phyloP scores from a whole-genome alignment of 2,329 filamentous ascomycete species.

The Colletotrichum lupini region DNA sequence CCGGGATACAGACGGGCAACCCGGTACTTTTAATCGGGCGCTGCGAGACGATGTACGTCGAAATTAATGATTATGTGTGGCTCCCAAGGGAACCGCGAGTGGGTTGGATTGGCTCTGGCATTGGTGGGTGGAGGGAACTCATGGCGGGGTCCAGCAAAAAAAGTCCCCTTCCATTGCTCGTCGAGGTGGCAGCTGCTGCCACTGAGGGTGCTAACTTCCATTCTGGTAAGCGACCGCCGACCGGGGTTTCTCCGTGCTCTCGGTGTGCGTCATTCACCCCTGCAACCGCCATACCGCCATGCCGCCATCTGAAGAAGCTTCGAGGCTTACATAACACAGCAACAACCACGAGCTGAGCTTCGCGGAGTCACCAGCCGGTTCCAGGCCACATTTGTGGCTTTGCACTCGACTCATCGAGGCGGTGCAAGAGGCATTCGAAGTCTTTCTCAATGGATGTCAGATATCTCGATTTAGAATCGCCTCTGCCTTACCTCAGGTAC shows the following conservation, averaged over 20 bases:
- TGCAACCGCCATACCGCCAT: not conserved
- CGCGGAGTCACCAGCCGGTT: not conserved
- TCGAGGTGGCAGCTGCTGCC: not conserved
- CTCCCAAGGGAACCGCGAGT: slow-evolving; percentile 14
- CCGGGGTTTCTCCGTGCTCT: slow-evolving; percentile 29
- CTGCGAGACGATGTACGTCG: slow-evolving; percentile 24
- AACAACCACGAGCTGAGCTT: not conserved
- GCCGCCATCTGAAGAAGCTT: slow-evolving; percentile 3
- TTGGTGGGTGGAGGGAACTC: slow-evolving; percentile 24
- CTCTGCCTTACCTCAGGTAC: no score
- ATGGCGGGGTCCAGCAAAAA: slow-evolving; percentile 18
- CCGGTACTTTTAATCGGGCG: slow-evolving; percentile 9
- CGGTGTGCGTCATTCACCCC: slow-evolving; percentile 34
- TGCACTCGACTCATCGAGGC: not conserved
- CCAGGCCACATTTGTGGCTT: not conserved
- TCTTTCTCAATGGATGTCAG: not conserved
- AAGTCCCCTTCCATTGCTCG: not conserved
- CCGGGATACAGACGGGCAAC: not conserved
- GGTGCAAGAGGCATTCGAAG: not conserved
- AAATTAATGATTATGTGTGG: slow-evolving; percentile 34
- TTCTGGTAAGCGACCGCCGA: not conserved
- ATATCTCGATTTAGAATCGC: not conserved
- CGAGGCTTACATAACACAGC: slow-evolving; percentile 1
- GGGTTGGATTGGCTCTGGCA: slow-evolving; percentile 15
- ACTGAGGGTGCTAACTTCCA: no score